Base-by-base conservation (phyloP, 352 stramenopile species). In the Pythium utonaiense region DNA sequence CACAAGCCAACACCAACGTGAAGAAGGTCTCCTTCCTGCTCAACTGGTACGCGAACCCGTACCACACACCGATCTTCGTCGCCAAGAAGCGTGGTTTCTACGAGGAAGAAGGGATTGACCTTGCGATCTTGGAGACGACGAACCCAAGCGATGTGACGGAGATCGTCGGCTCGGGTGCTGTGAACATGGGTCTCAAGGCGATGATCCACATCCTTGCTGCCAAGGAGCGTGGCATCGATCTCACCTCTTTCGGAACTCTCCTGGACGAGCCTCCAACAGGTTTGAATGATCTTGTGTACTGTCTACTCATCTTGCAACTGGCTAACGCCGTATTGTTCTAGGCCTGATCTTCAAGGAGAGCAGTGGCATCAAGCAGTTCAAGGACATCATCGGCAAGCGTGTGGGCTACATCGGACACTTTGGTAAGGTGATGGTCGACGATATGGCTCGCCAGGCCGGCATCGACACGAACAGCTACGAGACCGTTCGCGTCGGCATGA, bases 331-430 rank as follows among this genome's bases (percentile, higher is more conserved):
- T 10, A 6, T 31, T 9, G 55, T 13, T 5, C 6, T 44, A 73
- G 69, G 73, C 16, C 57, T 80, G 42, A 80, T 80, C 64, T 80
- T 80, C 65, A 80, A 80, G 64, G 70, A 71, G 16, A 80, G 73
- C 55, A 76, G 69, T 44, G 71, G 71, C 40, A 80, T 80, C 59
- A 78, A 74, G 47, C 56, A 71, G 62, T 80, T 80, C 57, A 80
- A 74, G 64, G 73, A 80, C 58, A 80, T 80, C 50, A 64, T 80
- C 31, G 73, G 73, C 59, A 80, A 80, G 64, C 73, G 73, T 14
- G 73, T 80, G 17, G 73, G 73, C 3, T 80, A 80, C 70, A 80
- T 80, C 47, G 73, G 73, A 16, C 73, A 80, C 61, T 80, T 80
- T 50, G 73, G 73, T 53, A 80, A 80, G 54, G 61, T 80, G 27